Percentiles rank a stretch among this genome's conserved stretches.
Conservation (phyloP, 2,329 filamentous ascomycete species). For the Phialocephala subalpina region DNA sequence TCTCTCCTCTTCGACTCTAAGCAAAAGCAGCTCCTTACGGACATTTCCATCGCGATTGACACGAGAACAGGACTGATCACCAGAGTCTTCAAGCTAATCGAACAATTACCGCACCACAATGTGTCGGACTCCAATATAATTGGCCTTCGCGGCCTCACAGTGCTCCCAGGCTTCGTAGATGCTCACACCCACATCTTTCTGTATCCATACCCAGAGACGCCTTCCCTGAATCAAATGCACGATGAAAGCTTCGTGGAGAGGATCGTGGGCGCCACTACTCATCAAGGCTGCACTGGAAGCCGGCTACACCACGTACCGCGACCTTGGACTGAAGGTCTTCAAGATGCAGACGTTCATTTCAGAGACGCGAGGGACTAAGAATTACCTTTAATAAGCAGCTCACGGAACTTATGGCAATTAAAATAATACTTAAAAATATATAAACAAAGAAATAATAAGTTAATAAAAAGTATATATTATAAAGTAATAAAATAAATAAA, state of each 20-base stretch:
- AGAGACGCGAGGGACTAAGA: too few relatives aligned
- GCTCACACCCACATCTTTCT: not conserved
- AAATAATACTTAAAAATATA: too few relatives aligned
- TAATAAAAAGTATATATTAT: too few relatives aligned
- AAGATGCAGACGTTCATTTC: conserved; percentile 1
- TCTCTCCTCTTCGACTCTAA: not conserved
- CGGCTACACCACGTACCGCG: conserved; percentile 1
- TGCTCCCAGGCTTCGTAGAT: not conserved
- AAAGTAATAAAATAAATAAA: too few relatives aligned
- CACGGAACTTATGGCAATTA: too few relatives aligned
- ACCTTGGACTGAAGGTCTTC: not conserved
- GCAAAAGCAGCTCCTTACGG: not conserved
- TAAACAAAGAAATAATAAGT: too few relatives aligned
- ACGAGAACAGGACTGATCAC: not conserved
- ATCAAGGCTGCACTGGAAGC: not conserved
- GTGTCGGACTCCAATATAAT: not conserved
- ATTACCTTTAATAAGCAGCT: too few relatives aligned
- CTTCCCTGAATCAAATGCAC: not conserved
- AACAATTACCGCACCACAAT: not conserved
- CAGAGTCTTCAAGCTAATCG: not conserved
- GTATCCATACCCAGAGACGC: not conserved
- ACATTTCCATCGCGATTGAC: not conserved
- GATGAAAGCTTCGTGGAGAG: not conserved
- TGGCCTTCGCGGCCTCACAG: not conserved
- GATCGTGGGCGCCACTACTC: not conserved